phyloP scores from a whole-genome alignment of 2,329 filamentous ascomycete species.

The Ramularia endophylla region DNA sequence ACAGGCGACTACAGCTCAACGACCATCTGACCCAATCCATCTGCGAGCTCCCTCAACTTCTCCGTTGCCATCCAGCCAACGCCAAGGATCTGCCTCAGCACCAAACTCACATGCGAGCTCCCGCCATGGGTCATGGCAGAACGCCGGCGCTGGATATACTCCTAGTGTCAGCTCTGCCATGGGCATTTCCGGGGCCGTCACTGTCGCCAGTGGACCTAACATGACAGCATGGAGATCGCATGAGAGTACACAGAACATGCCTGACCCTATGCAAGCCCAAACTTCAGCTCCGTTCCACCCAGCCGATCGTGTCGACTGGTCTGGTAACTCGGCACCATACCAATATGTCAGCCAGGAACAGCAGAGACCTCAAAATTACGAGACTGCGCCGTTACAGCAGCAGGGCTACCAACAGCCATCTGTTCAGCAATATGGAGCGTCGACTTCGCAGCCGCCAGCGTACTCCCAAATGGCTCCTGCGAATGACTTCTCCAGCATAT shows the following conservation, averaged over 20 bases:
- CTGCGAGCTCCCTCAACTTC: slow-evolving; percentile 21
- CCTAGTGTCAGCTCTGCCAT: slow-evolving; percentile 12
- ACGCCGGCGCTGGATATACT: slow-evolving; percentile 14
- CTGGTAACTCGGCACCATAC: slow-evolving; percentile 17
- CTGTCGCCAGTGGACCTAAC: slow-evolving; percentile 13
- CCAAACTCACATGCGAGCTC: slow-evolving; percentile 23
- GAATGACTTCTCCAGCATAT: slow-evolving; percentile 21
- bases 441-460: slow-evolving; percentile 8
- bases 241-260: slow-evolving; percentile 19
- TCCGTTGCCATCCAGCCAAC: slow-evolving; percentile 18
- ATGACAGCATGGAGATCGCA: slow-evolving; percentile 27
- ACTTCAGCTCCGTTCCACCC: slow-evolving; percentile 12
- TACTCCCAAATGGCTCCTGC: slow-evolving; percentile 19
- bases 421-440: slow-evolving; percentile 3
- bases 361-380: slow-evolving; percentile 20
- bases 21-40: slow-evolving; percentile 16
- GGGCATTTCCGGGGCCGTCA: slow-evolving; percentile 12
- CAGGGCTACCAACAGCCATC: slow-evolving; percentile 14
- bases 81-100: slow-evolving; percentile 24
- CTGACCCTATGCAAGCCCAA: slow-evolving; percentile 13
- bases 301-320: slow-evolving; percentile 21
- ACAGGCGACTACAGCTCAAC: slow-evolving; percentile 12
- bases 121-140: slow-evolving; percentile 26
- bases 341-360: slow-evolving; percentile 21
- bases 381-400: slow-evolving; percentile 17